These are phyloP conservation scores for Penicillium salamii DNA, from an alignment of 495 filamentous ascomycete genomes.

Conservation along the genomic window DNA sequence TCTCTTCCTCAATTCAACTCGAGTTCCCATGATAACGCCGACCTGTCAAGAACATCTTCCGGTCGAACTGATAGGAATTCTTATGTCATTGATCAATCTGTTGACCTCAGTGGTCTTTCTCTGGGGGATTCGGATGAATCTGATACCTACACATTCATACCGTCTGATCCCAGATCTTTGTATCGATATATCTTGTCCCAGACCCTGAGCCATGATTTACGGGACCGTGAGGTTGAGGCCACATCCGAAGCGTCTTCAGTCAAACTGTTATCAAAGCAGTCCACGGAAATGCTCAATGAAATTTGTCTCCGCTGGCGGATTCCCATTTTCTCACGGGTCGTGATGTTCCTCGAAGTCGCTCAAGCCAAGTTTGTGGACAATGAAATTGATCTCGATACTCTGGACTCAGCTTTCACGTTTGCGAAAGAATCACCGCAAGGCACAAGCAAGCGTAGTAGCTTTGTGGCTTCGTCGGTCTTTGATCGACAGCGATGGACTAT, in stretches of 20 bases:
- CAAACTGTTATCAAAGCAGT: constrained; percentile 75
- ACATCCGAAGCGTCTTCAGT: constrained; percentile 52
- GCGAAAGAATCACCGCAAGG: constrained; percentile 64
- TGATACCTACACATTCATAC: constrained; percentile 81
- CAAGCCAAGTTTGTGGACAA: constrained; percentile 82
- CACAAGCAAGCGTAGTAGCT: constrained; percentile 52
- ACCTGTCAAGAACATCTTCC: constrained; percentile 55
- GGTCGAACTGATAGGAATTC: constrained; percentile 42
- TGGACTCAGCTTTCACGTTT: constrained; percentile 79
- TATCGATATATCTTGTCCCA: constrained; percentile 77
- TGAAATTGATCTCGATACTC: constrained; percentile 72
- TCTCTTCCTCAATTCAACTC: constrained; percentile 52
- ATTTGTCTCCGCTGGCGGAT: constrained; percentile 87
- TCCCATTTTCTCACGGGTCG: constrained; percentile 74
- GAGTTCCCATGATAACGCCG: constrained; percentile 37
- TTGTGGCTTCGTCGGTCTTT: constrained; percentile 44
- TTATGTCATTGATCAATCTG: constrained; percentile 73
- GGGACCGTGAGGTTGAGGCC: constrained; percentile 53
- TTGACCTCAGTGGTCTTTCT: constrained; percentile 71
- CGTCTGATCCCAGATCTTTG: constrained; percentile 74
- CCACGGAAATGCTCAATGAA: constrained; percentile 79
- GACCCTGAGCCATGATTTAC: constrained; percentile 66
- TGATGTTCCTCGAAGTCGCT: constrained; percentile 82
- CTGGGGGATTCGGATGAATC: constrained; percentile 49
- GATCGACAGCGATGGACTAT: constrained; percentile 75